Conservation (phyloP, 805 yeast genomes). For the Torulaspora maleeae region DNA sequence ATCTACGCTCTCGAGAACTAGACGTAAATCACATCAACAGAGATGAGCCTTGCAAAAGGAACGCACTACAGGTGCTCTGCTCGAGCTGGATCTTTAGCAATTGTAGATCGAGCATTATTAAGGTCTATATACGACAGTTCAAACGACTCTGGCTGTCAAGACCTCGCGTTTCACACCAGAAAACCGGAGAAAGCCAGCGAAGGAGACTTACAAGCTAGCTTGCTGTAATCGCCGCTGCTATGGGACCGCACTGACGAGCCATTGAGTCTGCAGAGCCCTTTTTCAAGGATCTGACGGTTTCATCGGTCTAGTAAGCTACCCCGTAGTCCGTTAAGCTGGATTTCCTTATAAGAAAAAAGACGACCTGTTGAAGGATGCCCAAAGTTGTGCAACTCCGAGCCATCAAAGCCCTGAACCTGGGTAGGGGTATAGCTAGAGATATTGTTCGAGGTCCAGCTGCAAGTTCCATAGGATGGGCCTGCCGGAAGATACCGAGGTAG, state of each 20-base stretch:
- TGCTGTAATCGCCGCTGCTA: neutral
- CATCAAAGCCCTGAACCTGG: neutral
- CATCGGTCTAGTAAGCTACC: too few species aligned
- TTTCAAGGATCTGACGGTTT: neutral
- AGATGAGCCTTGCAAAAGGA: too few species aligned
- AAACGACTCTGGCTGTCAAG: neutral
- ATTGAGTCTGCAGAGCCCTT: neutral
- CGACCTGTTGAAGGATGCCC: too few species aligned
- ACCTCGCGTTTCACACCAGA: neutral
- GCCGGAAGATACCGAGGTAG: constrained; percentile 1
- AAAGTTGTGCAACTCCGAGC: neutral
- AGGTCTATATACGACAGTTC: neutral
- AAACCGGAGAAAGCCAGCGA: neutral
- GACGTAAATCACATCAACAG: neutral
- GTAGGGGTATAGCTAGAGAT: neutral
- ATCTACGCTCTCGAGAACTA: neutral
- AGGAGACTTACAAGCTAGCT: neutral
- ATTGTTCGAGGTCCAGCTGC: neutral
- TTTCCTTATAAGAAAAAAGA: too few species aligned
- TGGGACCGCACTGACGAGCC: neutral
- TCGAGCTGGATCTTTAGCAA: neutral
- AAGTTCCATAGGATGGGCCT: constrained; percentile 4
- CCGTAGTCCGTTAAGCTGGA: too few species aligned
- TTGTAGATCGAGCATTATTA: neutral
- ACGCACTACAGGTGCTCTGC: too few species aligned